A percentile compares a stretch with the other conserved stretches of the same genome.
These are phyloP conservation scores for Dactylonectria estremocensis DNA, from an alignment of 2,329 filamentous ascomycete species.

Conservation along the genomic window DNA sequence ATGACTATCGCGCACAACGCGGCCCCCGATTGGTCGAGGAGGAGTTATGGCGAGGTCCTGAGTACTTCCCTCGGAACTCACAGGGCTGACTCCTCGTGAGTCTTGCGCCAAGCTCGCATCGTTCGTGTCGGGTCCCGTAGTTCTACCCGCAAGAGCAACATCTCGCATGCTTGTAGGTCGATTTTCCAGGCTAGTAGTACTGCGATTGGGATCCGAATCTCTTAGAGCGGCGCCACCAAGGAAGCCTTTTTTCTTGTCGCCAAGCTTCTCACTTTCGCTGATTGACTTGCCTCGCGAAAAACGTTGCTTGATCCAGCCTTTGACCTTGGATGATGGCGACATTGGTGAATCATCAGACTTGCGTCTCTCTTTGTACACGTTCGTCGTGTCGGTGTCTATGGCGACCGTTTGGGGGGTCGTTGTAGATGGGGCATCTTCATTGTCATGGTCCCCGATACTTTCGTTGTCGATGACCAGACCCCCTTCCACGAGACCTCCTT, in stretches of 20 bases:
- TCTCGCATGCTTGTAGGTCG: conserved; percentile 62
- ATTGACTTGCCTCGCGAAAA: conserved; percentile 62
- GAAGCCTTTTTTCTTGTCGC: conserved; percentile 59
- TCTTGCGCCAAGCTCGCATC: conserved; percentile 43
- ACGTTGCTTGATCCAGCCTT: conserved; percentile 70
- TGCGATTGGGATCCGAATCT: conserved; percentile 60
- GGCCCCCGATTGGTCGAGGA: conserved; percentile 55
- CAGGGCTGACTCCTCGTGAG: conserved; percentile 56
- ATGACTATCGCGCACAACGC: conserved; percentile 56
- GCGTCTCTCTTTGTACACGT: conserved; percentile 34
- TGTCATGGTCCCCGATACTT: conserved; percentile 31
- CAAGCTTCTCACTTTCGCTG: conserved; percentile 56
- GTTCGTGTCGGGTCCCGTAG: conserved; percentile 41
- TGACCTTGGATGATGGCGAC: conserved; percentile 61
- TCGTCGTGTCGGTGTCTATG: conserved; percentile 37
- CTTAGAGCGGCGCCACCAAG: conserved; percentile 66
- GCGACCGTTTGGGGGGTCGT: conserved; percentile 16
- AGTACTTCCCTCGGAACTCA: conserved; percentile 49
- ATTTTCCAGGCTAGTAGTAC: conserved; percentile 60
- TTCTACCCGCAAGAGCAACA: conserved; percentile 62
- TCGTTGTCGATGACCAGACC: conserved; percentile 33
- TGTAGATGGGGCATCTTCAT: conserved; percentile 11
- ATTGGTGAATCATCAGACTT: conserved; percentile 42
- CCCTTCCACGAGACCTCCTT: conserved; percentile 33
- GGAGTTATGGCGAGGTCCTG: conserved; percentile 52